Evolutionary conservation across 495 filamentous ascomycete species (phyloP).

Genomic region (Hypoxylon rickii): DNA sequence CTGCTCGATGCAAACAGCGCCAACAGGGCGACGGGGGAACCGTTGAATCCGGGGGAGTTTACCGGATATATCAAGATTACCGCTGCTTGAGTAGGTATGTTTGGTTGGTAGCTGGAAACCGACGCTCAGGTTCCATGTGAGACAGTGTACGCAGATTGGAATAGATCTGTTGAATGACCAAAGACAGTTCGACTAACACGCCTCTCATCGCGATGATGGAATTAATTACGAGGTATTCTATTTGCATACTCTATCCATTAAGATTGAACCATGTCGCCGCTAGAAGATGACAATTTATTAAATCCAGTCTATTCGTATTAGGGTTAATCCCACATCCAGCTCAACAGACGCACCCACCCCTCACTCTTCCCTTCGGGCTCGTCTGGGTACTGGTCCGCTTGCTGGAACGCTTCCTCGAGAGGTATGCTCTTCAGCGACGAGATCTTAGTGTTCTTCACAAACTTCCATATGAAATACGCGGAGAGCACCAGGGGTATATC

Average conservation of each 20-base stretch:
- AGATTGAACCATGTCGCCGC: no score
- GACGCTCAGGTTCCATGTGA: no score
- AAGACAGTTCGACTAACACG: no score
- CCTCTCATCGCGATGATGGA: no score
- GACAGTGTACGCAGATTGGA: no score
- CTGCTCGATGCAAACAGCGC: slow-evolving; percentile 25
- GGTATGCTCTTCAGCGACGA: slow-evolving; percentile 57
- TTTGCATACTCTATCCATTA: no score
- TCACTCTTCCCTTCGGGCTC: slow-evolving; percentile 36
- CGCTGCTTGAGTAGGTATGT: slow-evolving; percentile 2
- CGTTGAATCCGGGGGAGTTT: slow-evolving; percentile 28
- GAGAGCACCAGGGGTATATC: slow-evolving; percentile 59
- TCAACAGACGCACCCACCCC: slow-evolving; percentile 36
- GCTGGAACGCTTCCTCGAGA: slow-evolving; percentile 46
- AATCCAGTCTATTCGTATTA: neutral
- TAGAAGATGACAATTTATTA: neutral
- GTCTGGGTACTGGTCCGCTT: slow-evolving; percentile 40
- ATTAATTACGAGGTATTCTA: no score
- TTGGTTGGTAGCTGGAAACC: neutral
- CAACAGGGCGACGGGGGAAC: slow-evolving; percentile 27
- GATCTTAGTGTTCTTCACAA: slow-evolving; percentile 57
- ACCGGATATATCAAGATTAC: slow-evolving; percentile 27
- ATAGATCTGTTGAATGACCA: no score
- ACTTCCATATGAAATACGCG: slow-evolving; percentile 61
- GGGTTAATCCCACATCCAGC: slow-evolving; percentile 48